phyloP scores from a whole-genome alignment of 495 filamentous ascomycete genomes.

The Aspergillus taichungensis region DNA sequence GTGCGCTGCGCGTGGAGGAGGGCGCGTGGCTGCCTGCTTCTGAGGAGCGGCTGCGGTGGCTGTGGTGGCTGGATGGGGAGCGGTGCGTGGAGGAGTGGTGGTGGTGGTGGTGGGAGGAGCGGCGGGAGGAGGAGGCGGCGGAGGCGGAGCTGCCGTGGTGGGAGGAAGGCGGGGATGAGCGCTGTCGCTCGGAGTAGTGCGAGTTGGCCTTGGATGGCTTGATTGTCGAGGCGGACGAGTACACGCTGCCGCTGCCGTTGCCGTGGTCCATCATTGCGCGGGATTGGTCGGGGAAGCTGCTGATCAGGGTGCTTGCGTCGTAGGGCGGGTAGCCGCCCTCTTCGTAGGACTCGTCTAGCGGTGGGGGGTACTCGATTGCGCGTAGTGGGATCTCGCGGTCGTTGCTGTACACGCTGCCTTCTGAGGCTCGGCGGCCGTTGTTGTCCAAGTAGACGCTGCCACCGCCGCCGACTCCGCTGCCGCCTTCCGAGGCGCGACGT shows the following conservation, averaged over 20 bases:
- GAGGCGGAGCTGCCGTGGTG: slow-evolving; percentile 12
- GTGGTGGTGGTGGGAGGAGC: slow-evolving; percentile 10
- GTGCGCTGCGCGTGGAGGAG: slow-evolving; percentile 23
- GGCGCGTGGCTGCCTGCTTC: slow-evolving; percentile 13
- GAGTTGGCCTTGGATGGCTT: slow-evolving; percentile 31
- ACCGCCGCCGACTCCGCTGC: slow-evolving; percentile 17
- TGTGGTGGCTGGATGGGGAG: slow-evolving; percentile 11
- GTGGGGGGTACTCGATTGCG: slow-evolving; percentile 36
- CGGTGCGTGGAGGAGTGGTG: slow-evolving; percentile 11
- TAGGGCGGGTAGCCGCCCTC: too few species aligned
- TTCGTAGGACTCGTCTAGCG: slow-evolving; percentile 14
- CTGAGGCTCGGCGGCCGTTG: slow-evolving; percentile 28
- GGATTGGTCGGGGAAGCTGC: slow-evolving; percentile 31
- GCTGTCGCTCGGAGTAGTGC: slow-evolving; percentile 10
- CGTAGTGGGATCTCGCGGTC: slow-evolving; percentile 25
- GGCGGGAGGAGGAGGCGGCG: slow-evolving; percentile 10
- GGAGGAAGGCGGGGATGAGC: slow-evolving; percentile 4
- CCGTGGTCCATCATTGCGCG: slow-evolving; percentile 17
- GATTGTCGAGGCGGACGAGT: slow-evolving; percentile 30
- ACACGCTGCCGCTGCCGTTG: slow-evolving; percentile 29
- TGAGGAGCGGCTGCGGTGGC: slow-evolving; percentile 17
- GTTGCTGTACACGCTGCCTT: slow-evolving; percentile 28
- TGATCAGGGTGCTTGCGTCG: slow-evolving; percentile 32
- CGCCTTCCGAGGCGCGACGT: slow-evolving; percentile 31
- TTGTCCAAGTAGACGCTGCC: slow-evolving; percentile 26